These are phyloP conservation scores for Nicotiana knightiana DNA, from an alignment of 257 asterid genomes.

Conservation along the genomic window DNA sequence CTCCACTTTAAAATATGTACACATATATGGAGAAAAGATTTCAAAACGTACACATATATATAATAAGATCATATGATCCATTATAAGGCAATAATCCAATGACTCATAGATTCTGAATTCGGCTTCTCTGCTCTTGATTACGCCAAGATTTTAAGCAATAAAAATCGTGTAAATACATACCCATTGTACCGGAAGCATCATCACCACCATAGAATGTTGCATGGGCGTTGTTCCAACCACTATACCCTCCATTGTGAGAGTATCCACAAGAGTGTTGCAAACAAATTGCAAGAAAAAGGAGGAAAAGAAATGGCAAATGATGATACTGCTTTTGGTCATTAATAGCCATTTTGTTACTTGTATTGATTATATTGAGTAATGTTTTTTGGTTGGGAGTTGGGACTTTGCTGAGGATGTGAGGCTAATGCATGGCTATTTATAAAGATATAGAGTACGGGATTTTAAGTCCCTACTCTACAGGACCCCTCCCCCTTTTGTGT, in stretches of 20 bases:
- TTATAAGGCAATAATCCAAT: neutral
- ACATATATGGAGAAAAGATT: too few relatives aligned
- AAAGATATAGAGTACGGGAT: constrained; percentile 11
- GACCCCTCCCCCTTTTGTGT: neutral
- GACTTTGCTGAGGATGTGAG: neutral
- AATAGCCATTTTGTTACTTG: neutral
- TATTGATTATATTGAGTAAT: neutral
- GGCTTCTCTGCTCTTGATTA: neutral
- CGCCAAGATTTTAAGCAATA: neutral
- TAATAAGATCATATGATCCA: neutral
- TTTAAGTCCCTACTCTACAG: neutral
- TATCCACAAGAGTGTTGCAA: constrained; percentile 1
- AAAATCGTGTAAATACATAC: constrained; percentile 14
- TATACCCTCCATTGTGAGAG: neutral
- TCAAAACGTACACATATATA: too few relatives aligned
- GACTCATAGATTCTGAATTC: neutral
- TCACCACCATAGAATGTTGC: constrained; percentile 69
- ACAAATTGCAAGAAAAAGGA: neutral
- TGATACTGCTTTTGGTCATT: neutral
- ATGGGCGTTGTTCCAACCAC: constrained; percentile 44
- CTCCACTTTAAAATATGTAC: too few relatives aligned
- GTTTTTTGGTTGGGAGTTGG: neutral
- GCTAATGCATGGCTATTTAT: constrained; percentile 23
- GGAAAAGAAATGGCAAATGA: neutral
- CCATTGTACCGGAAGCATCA: constrained; percentile 66